Evolutionary conservation across 75 land plant species (phyloP).

Genomic region (Ceratopteris richardii): DNA sequence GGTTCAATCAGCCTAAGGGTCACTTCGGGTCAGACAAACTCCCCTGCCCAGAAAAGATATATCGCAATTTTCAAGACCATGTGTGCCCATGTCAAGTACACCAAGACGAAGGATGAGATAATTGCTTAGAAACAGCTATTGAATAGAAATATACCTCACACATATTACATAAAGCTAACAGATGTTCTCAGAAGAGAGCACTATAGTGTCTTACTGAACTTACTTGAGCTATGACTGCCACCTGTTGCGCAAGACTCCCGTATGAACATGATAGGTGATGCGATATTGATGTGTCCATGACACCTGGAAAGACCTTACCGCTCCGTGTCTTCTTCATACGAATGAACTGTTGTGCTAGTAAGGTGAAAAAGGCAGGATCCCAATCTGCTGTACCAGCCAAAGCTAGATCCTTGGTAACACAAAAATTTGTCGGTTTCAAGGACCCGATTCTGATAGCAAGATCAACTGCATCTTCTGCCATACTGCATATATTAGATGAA

Average conservation of each 20-base stretch:
- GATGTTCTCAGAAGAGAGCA: too few species aligned
- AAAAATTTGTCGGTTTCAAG: slow-evolving; percentile 46
- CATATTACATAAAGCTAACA: too few species aligned
- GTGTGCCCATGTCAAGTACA: too few species aligned
- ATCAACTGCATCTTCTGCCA: slow-evolving; percentile 98
- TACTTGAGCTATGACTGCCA: slow-evolving; percentile 89
- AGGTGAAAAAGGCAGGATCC: slow-evolving; percentile 72
- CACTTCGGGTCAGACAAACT: too few species aligned
- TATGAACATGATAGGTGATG: slow-evolving; percentile 87
- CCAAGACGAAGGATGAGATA: too few species aligned
- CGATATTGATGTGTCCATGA: slow-evolving; percentile 81
- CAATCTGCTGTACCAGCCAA: slow-evolving; percentile 70
- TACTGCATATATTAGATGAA: too few species aligned
- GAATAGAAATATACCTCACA: too few species aligned
- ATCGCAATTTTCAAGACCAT: too few species aligned
- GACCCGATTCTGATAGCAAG: slow-evolving; percentile 74
- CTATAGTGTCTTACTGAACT: slow-evolving; percentile 3
- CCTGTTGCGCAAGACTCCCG: slow-evolving; percentile 68
- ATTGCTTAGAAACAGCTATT: too few species aligned
- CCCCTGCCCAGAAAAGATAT: too few species aligned
- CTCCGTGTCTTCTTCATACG: slow-evolving; percentile 70
- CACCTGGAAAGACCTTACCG: slow-evolving; percentile 84
- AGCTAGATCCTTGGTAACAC: slow-evolving; percentile 54
- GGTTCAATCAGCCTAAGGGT: too few species aligned
- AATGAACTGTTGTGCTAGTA: slow-evolving; percentile 71